Evolutionary conservation across 208 protist species (phyloP).

Genomic region (Acanthamoeba royreba): DNA sequence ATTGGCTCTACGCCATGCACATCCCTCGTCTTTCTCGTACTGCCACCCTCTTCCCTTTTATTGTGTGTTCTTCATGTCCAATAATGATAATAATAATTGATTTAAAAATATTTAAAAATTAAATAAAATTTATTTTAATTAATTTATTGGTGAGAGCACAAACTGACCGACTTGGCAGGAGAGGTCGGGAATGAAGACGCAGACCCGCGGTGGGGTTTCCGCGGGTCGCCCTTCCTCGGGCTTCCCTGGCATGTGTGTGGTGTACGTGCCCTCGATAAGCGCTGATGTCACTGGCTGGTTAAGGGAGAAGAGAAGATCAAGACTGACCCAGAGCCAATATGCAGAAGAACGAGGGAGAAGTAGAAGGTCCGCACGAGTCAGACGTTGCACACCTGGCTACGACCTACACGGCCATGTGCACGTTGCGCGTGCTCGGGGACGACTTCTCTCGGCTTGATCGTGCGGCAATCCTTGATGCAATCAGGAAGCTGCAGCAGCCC

Average conservation of each 20-base stretch:
- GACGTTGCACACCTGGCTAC: slow-evolving; percentile 74
- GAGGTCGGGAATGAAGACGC: neutral
- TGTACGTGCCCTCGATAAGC: neutral
- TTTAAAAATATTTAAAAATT: too few species aligned
- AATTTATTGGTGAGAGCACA: too few species aligned
- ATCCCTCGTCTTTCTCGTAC: neutral
- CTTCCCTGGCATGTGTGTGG: neutral
- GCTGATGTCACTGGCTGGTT: neutral
- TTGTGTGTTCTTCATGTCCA: too few species aligned
- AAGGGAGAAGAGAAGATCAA: too few species aligned
- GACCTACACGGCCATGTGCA: slow-evolving; percentile 77
- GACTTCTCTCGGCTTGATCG: slow-evolving; percentile 72
- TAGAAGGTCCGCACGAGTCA: neutral
- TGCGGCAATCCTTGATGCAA: slow-evolving; percentile 51
- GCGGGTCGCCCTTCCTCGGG: neutral
- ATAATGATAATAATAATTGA: too few species aligned
- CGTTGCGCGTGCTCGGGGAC: slow-evolving; percentile 77
- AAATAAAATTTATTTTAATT: too few species aligned
- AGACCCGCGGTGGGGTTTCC: neutral
- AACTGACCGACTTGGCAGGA: too few species aligned
- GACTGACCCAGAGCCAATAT: too few species aligned
- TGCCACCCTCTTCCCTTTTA: neutral
- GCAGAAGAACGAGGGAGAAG: neutral
- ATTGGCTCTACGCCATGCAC: neutral
- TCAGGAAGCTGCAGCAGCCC: slow-evolving; percentile 61